A percentile compares a stretch with the other conserved stretches of the same genome.
Evolutionary conservation across 1,284 basidiomycete genomes (phyloP).

Genomic region (Rhizoctonia solani): DNA sequence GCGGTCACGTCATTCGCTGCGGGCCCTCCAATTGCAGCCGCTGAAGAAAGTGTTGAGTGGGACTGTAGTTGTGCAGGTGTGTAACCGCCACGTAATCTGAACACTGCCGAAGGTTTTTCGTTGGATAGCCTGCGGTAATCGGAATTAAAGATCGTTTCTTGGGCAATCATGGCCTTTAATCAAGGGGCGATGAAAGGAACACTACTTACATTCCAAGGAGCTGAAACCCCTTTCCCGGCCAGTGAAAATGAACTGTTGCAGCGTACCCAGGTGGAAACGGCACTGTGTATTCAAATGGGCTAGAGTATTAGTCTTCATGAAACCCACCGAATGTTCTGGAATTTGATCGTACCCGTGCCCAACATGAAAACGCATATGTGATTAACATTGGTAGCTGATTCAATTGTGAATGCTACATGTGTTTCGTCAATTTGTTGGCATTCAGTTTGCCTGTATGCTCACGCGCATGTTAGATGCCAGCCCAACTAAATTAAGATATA

Average conservation of each 20-base stretch:
- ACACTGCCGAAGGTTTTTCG: constrained; percentile 89
- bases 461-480: not conserved
- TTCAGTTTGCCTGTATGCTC: constrained; percentile 59
- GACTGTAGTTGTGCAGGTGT: constrained; percentile 53
- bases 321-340: not conserved
- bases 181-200: constrained; percentile 9
- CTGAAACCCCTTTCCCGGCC: constrained; percentile 87
- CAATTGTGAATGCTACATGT: constrained; percentile 81
- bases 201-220: constrained; percentile 79
- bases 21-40: constrained; percentile 45
- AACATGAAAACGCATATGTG: constrained; percentile 88
- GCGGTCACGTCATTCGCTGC: constrained; percentile 60
- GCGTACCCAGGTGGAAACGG: constrained; percentile 89
- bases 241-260: constrained; percentile 87
- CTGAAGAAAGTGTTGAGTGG: constrained; percentile 58
- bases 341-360: constrained; percentile 64
- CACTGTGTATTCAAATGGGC: constrained; percentile 56
- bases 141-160: not conserved
- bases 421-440: constrained; percentile 80
- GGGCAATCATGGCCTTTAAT: not conserved
- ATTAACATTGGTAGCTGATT: constrained; percentile 77
- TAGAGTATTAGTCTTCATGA: constrained; percentile 4
- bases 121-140: constrained; percentile 77
- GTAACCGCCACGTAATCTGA: constrained; percentile 75
- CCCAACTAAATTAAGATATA: constrained; percentile 1